Conservation (phyloP, 2,329 filamentous ascomycete species). For the Colletotrichum tabaci region DNA sequence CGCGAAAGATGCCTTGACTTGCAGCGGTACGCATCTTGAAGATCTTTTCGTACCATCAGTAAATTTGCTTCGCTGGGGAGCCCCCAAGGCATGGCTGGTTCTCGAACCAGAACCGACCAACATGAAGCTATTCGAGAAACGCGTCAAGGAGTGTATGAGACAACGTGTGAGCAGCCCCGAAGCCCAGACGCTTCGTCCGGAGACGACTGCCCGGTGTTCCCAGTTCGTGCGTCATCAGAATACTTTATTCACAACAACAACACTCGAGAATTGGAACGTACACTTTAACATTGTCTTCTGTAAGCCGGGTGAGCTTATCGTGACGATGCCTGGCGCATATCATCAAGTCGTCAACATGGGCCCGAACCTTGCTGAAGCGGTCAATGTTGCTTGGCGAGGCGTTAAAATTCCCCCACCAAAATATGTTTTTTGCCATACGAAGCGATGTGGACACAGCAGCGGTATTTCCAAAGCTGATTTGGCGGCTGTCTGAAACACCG, state of each 20-base stretch:
- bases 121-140: not conserved
- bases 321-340: constrained; percentile 9
- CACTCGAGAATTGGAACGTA: not conserved
- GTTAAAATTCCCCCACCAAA: not conserved
- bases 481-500: not conserved
- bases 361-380: constrained; percentile 8
- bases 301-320: not conserved
- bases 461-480: constrained; percentile 8
- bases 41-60: constrained; percentile 7
- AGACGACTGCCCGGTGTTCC: not conserved
- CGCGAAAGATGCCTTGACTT: constrained; percentile 10
- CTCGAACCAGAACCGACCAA: not conserved
- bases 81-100: constrained; percentile 10
- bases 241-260: constrained; percentile 1
- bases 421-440: not conserved
- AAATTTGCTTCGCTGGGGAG: constrained; percentile 12
- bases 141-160: not conserved
- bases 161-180: not conserved
- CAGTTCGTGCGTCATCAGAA: constrained; percentile 9
- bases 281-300: not conserved
- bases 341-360: constrained; percentile 8
- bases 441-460: constrained; percentile 2
- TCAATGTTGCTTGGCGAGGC: constrained; percentile 11
- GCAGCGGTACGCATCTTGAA: constrained; percentile 13
- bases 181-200: not conserved